phyloP scores from a whole-genome alignment of 495 filamentous ascomycete genomes.

The Hypoxylon crocopeplum region DNA sequence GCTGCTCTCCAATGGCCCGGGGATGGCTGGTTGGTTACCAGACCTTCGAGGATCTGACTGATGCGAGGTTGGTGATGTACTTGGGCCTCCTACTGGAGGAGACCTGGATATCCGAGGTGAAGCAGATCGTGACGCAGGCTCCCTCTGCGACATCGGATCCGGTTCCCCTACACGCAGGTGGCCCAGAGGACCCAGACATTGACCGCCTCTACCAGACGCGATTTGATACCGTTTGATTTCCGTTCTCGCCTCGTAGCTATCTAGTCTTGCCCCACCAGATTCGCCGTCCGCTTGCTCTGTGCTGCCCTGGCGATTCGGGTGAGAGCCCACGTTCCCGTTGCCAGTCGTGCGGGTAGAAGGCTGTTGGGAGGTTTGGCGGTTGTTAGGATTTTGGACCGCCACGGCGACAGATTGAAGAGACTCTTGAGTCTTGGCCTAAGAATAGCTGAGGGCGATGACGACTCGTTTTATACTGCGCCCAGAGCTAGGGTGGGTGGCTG shows the following conservation, averaged over 20 bases:
- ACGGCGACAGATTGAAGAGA: slow-evolving; percentile 31
- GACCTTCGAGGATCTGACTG: slow-evolving; percentile 35
- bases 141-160: slow-evolving; percentile 67
- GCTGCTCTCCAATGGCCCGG: slow-evolving; percentile 30
- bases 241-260: slow-evolving; percentile 37
- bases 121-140: slow-evolving; percentile 54
- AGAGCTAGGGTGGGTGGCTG: slow-evolving; percentile 14
- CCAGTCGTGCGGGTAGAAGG: slow-evolving; percentile 27
- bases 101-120: slow-evolving; percentile 49
- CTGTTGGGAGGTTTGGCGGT: slow-evolving; percentile 26
- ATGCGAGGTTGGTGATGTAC: slow-evolving; percentile 32
- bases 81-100: slow-evolving; percentile 34
- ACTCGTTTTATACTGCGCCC: slow-evolving; percentile 7
- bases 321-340: slow-evolving; percentile 33
- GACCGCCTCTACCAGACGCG: slow-evolving; percentile 48
- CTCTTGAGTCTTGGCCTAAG: slow-evolving; percentile 15
- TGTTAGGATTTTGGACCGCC: slow-evolving; percentile 37
- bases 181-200: slow-evolving; percentile 61
- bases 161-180: slow-evolving; percentile 60
- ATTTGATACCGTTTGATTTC: slow-evolving; percentile 38
- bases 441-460: slow-evolving; percentile 4
- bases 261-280: slow-evolving; percentile 44
- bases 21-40: slow-evolving; percentile 33
- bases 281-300: slow-evolving; percentile 34
- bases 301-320: slow-evolving; percentile 28